These are phyloP conservation scores for Penicillium sp. DNA, from an alignment of 2,329 filamentous ascomycete genomes.

Conservation along the genomic window DNA sequence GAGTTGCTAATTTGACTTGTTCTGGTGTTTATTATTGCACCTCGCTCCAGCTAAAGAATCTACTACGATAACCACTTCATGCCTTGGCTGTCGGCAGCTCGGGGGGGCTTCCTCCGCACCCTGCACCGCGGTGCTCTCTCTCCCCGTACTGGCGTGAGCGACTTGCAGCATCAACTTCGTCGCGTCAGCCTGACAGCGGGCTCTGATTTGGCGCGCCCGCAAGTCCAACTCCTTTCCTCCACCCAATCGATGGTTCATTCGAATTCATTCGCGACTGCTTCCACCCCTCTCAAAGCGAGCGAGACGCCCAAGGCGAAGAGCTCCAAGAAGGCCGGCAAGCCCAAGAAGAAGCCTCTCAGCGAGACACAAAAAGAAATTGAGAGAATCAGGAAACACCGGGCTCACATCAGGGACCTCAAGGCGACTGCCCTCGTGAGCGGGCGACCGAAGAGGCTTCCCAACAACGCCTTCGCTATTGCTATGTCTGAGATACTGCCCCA, in stretches of 20 bases:
- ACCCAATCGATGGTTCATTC: constrained; percentile 12
- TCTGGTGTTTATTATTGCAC: background rate
- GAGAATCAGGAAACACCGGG: constrained; percentile 24
- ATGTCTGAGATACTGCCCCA: constrained; percentile 16
- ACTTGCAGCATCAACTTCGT: constrained; percentile 22
- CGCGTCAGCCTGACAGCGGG: constrained; percentile 20
- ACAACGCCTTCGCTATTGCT: constrained; percentile 19
- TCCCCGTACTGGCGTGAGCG: constrained; percentile 22
- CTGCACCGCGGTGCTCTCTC: constrained; percentile 21
- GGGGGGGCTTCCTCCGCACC: constrained; percentile 26
- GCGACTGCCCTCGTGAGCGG: constrained; percentile 22
- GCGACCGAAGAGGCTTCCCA: constrained; percentile 31
- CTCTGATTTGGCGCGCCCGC: constrained; percentile 10
- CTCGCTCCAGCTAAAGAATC: background rate
- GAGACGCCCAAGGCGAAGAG: constrained; percentile 6
- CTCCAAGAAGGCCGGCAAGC: constrained; percentile 14
- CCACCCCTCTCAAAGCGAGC: constrained; percentile 22
- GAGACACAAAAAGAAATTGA: constrained; percentile 26
- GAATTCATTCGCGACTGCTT: constrained; percentile 18
- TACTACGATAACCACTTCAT: constrained; percentile 15
- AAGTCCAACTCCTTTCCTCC: constrained; percentile 9
- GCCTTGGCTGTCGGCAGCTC: constrained; percentile 27
- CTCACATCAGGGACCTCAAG: constrained; percentile 30
- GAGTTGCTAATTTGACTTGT: background rate
- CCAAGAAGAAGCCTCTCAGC: constrained; percentile 25